Percentiles rank a stretch among this genome's conserved stretches.
Conservation (phyloP, 345 rosid genomes). For the Capsella bursapastoris region DNA sequence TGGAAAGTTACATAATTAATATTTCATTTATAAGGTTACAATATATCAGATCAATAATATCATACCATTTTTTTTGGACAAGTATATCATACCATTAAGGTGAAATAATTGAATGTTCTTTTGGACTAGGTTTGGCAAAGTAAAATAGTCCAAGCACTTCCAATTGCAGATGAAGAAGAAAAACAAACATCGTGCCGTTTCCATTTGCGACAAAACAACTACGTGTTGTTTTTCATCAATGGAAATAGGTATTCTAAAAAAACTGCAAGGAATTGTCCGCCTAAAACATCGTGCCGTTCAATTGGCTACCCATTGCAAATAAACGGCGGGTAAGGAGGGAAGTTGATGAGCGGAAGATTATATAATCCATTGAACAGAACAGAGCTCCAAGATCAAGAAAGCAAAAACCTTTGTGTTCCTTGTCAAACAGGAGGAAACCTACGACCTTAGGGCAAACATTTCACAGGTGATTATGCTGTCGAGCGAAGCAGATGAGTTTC, state of each 20-base stretch:
- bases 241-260: neutral
- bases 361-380: neutral
- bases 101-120: neutral
- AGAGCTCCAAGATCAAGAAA: too few species aligned
- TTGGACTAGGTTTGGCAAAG: slow-evolving; percentile 11
- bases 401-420: slow-evolving; percentile 20
- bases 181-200: slow-evolving; percentile 21
- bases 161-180: neutral
- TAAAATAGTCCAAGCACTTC: neutral
- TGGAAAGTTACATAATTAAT: slow-evolving; percentile 2
- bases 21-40: neutral
- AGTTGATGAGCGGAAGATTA: slow-evolving; percentile 7
- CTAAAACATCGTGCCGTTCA: slow-evolving; percentile 35
- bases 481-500: slow-evolving; percentile 57
- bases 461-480: slow-evolving; percentile 74
- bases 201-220: slow-evolving; percentile 34
- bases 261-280: neutral
- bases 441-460: slow-evolving; percentile 62
- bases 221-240: slow-evolving; percentile 35
- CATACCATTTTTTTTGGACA: neutral
- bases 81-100: neutral
- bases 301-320: slow-evolving; percentile 18
- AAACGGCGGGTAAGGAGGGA: neutral
- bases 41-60: slow-evolving; percentile 6
- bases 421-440: slow-evolving; percentile 28